Evolutionary conservation across 495 filamentous ascomycete genomes (phyloP).

Genomic region (Aspergillus campestris): DNA sequence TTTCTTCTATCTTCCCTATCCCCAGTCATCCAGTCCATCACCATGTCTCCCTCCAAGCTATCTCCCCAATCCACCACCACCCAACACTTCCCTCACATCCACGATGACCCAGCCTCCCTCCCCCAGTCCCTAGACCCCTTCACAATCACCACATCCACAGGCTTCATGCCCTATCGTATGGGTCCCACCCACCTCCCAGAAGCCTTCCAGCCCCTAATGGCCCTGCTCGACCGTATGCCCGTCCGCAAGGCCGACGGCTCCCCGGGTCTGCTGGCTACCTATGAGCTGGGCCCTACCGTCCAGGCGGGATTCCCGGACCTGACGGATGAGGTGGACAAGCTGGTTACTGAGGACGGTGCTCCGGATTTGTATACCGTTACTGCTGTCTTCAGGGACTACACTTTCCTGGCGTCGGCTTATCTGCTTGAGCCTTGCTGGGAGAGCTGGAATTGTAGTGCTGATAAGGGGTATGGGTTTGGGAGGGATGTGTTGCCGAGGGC

Average conservation of each 20-base stretch:
- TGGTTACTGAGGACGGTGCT: slow-evolving; percentile 36
- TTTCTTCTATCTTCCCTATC: slow-evolving; percentile 18
- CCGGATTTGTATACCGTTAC: slow-evolving; percentile 66
- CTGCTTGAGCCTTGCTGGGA: slow-evolving; percentile 91
- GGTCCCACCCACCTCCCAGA: slow-evolving; percentile 41
- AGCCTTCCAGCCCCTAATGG: slow-evolving; percentile 61
- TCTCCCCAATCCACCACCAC: slow-evolving; percentile 21
- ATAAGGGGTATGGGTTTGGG: slow-evolving; percentile 65
- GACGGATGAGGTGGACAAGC: slow-evolving; percentile 58
- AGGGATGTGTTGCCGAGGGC: slow-evolving; percentile 58
- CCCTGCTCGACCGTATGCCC: slow-evolving; percentile 65
- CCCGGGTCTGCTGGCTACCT: slow-evolving; percentile 68
- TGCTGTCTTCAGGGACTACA: slow-evolving; percentile 82
- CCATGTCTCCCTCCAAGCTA: slow-evolving; percentile 10
- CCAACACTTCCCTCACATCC: slow-evolving; percentile 47
- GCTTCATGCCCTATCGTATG: slow-evolving; percentile 51
- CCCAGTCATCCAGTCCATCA: slow-evolving; percentile 18
- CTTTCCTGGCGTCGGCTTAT: slow-evolving; percentile 80
- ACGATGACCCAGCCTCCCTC: slow-evolving; percentile 49
- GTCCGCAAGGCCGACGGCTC: slow-evolving; percentile 58
- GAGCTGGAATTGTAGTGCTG: slow-evolving; percentile 50
- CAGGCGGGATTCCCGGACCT: slow-evolving; percentile 63
- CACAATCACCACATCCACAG: slow-evolving; percentile 76
- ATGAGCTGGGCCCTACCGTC: slow-evolving; percentile 61
- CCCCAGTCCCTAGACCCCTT: slow-evolving; percentile 56